phyloP scores from a whole-genome alignment of 2,329 filamentous ascomycete genomes.

The Claviceps sp. region DNA sequence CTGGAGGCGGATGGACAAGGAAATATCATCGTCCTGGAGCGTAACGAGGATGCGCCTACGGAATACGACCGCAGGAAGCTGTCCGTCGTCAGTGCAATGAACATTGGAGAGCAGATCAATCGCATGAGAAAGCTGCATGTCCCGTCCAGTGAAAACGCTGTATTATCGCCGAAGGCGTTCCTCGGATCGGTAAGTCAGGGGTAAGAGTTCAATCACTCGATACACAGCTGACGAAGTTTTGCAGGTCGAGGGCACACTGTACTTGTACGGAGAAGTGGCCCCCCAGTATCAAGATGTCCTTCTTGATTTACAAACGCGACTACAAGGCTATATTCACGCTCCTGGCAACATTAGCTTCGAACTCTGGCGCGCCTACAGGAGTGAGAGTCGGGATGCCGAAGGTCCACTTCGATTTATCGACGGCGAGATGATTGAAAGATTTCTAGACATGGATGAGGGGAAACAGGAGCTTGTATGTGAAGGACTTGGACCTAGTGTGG shows the following conservation, averaged over 20 bases:
- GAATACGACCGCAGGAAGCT: constrained; percentile 59
- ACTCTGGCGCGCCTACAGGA: constrained; percentile 71
- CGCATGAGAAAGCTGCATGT: constrained; percentile 65
- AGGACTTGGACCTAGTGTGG: constrained; percentile 46
- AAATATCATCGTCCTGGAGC: constrained; percentile 69
- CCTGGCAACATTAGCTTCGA: constrained; percentile 66
- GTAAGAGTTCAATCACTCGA: background rate
- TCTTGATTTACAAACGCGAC: constrained; percentile 62
- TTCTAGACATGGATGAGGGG: constrained; percentile 55
- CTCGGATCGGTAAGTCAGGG: constrained; percentile 59
- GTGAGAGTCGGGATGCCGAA: constrained; percentile 55
- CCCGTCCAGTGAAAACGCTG: constrained; percentile 45
- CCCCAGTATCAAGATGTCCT: constrained; percentile 63
- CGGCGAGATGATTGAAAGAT: constrained; percentile 78
- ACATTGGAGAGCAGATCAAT: constrained; percentile 88
- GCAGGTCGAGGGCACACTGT: constrained; percentile 80
- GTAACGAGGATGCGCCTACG: constrained; percentile 59
- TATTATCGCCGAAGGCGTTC: constrained; percentile 72
- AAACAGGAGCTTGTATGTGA: constrained; percentile 38
- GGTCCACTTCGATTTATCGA: constrained; percentile 83
- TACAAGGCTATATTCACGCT: constrained; percentile 52
- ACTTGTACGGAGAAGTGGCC: constrained; percentile 73
- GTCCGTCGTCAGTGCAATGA: constrained; percentile 66
- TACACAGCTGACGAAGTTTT: constrained; percentile 5
- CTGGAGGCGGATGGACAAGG: constrained; percentile 77